Evolutionary conservation across 306 rosid genomes (phyloP), one percentile per base, ranked within the genome.

Genomic region (barrel medic (Medicago truncatula)): DNA sequence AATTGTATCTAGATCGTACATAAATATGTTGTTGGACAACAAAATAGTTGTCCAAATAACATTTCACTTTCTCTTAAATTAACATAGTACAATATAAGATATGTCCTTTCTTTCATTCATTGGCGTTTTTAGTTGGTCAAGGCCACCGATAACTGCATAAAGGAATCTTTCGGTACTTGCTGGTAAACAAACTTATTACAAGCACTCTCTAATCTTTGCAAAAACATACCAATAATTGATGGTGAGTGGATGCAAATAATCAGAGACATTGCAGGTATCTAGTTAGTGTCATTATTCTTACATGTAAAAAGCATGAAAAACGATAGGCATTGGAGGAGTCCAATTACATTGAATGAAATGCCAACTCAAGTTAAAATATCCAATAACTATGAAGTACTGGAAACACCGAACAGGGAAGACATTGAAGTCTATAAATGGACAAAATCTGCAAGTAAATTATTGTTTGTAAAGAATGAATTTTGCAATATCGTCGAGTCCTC

Each of bases 401-500:
- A 58, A 72, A 15, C 46, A 59, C 68, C 53, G n/a, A 20, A 66
- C 69, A 13, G 70, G 54, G 34, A 73, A 72, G 47, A 21, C 46
- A 43, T 21, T 2, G 71, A 50, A 47, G 70, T 66, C 38, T 21
- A 77, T 1, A 17, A 41, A 74, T 56, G 58, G 77, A 50, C 28
- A 62, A 44, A 67, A 74, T 56, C 50, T 40, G 66, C 17, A 18
- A 23, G 40, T 5, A 38, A 67, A 41, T 77, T 52, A 92, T 57
- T 85, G 89, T 86, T 83, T 87, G 79, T 83, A 83, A 44, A 86
- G 90, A 52, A 95, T 76, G 71, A 95, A 92, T 67, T 76, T 85
- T 2, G 98, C 96, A 28, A 95, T 44, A 67, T 92, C 93, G 10
- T 17, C 21, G 71, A 92, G 93, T 63, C 96, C 96, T 10, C 86